These are phyloP conservation scores for Sophora flavescens DNA, from an alignment of 306 rosid species.

Conservation along the genomic window DNA sequence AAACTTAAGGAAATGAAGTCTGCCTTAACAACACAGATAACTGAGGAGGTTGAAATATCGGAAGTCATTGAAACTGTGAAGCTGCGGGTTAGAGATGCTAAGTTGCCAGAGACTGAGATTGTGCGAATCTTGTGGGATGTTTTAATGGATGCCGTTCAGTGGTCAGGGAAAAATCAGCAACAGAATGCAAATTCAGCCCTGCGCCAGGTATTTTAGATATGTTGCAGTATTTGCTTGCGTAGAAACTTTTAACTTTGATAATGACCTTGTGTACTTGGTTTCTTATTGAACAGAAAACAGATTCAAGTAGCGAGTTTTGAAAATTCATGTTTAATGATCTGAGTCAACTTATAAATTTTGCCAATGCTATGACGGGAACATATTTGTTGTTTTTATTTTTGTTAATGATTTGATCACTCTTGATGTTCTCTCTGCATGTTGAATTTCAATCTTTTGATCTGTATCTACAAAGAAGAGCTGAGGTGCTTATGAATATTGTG, in stretches of 20 bases:
- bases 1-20: constrained; percentile 96
- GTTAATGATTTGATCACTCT: background rate
- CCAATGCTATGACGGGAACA: background rate
- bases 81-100: constrained; percentile 92
- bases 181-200: constrained; percentile 98
- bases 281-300: constrained; percentile 12
- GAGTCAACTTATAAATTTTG: constrained; percentile 4
- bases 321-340: background rate
- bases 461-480: background rate
- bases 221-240: constrained; percentile 16
- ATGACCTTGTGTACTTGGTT: background rate
- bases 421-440: background rate
- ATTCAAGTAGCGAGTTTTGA: background rate
- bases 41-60: constrained; percentile 92
- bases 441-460: background rate
- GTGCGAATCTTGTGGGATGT: constrained; percentile 95
- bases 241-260: background rate
- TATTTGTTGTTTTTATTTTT: background rate
- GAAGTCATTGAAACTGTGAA: constrained; percentile 96
- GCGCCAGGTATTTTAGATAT: constrained; percentile 73
- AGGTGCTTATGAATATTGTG: background rate
- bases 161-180: constrained; percentile 99
- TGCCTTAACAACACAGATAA: constrained; percentile 87
- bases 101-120: constrained; percentile 81
- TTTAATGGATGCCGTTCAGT: constrained; percentile 99